These are phyloP conservation scores for Epichloe gansuensis DNA, from an alignment of 2,329 filamentous ascomycete genomes.

Conservation along the genomic window DNA sequence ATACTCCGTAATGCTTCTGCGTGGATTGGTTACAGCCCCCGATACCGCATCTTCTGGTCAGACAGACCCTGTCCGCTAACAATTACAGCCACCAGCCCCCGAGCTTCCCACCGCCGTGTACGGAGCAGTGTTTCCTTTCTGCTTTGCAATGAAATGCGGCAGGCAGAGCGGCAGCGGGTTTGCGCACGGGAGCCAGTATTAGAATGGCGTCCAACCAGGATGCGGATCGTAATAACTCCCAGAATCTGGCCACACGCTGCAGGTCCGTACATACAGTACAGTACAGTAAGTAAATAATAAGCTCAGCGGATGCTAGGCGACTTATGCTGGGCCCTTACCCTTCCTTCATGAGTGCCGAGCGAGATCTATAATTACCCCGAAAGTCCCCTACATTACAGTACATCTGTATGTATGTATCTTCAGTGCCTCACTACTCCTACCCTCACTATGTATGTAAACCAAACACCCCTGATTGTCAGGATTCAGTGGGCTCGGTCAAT, in stretches of 20 bases:
- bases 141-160: background rate
- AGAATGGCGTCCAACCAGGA: slow-evolving; percentile 5
- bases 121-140: no score
- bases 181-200: slow-evolving; percentile 5
- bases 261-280: slow-evolving; percentile 7
- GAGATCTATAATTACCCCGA: slow-evolving; percentile 9
- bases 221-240: slow-evolving; percentile 2
- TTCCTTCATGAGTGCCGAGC: slow-evolving; percentile 3
- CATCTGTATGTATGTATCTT: no score
- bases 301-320: slow-evolving; percentile 3
- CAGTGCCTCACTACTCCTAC: no score
- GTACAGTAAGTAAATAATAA: slow-evolving; percentile 1
- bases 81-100: no score
- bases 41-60: slow-evolving; percentile 1
- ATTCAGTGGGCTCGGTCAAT: background rate
- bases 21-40: slow-evolving; percentile 2
- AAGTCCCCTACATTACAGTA: slow-evolving; percentile 7
- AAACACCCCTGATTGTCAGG: background rate
- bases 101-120: background rate
- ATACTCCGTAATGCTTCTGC: background rate
- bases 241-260: slow-evolving; percentile 7
- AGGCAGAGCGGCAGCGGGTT: background rate
- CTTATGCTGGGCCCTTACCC: slow-evolving; percentile 1
- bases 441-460: slow-evolving; percentile 1
- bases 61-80: no score